A percentile compares a stretch with the other conserved stretches of the same genome.
Evolutionary conservation across 192 early-diverging fungal genomes (phyloP).

Genomic region (Pilobolus umbonatus): DNA sequence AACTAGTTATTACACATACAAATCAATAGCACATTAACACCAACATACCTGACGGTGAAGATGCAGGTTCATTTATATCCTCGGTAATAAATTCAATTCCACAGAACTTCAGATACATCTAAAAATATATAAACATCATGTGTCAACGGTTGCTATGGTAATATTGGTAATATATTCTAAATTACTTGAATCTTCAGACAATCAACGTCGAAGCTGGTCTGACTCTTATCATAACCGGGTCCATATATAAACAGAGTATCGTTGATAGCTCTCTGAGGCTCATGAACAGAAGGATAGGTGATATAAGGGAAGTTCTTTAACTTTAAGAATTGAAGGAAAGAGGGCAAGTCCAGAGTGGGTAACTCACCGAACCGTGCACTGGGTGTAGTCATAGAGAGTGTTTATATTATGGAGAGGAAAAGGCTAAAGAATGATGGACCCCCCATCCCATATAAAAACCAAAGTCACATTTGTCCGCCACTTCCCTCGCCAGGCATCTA

Average conservation of each 20-base stretch:
- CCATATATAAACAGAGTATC: constrained; percentile 51
- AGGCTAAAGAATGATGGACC: too few relatives aligned
- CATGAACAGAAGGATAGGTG: constrained; percentile 29
- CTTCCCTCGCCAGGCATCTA: too few relatives aligned
- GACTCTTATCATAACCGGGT: constrained; percentile 30
- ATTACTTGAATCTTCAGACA: constrained; percentile 49
- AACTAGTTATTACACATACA: not conserved
- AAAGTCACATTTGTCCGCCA: too few relatives aligned
- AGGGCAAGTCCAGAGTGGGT: constrained; percentile 25
- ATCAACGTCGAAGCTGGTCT: constrained; percentile 47
- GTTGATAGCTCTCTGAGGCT: constrained; percentile 17
- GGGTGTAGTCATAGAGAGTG: constrained; percentile 21
- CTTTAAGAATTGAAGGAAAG: constrained; percentile 27
- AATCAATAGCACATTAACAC: not conserved
- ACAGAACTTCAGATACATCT: constrained; percentile 48
- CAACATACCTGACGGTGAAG: constrained; percentile 49
- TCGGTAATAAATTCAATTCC: constrained; percentile 38
- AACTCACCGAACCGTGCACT: constrained; percentile 14
- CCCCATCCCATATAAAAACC: too few relatives aligned
- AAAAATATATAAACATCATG: constrained; percentile 7
- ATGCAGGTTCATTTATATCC: constrained; percentile 46
- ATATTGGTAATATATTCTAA: not conserved
- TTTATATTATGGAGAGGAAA: not conserved
- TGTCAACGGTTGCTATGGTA: not conserved
- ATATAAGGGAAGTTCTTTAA: constrained; percentile 41